Evolutionary conservation across 2,329 filamentous ascomycete species (phyloP).

Genomic region (Ophiosphaerella narmari): DNA sequence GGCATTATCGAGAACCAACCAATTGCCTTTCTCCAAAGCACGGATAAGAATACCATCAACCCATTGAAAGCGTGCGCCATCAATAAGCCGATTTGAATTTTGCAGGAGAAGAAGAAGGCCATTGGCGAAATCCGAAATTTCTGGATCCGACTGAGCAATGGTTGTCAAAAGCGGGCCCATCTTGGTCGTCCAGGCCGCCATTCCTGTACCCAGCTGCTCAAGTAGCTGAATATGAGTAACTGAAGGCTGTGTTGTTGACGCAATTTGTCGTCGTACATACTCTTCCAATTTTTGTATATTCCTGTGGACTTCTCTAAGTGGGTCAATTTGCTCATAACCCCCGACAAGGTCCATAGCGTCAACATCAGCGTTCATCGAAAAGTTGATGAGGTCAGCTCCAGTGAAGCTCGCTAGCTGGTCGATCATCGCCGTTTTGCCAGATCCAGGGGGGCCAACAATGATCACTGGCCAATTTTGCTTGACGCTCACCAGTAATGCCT

Average conservation of each 20-base stretch:
- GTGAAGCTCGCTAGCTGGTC: conserved; percentile 78
- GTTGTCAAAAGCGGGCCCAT: conserved; percentile 16
- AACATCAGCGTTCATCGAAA: conserved; percentile 91
- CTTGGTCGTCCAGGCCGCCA: not conserved
- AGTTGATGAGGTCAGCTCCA: conserved; percentile 77
- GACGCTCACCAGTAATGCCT: conserved; percentile 85
- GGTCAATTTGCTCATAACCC: conserved; percentile 93
- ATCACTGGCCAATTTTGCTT: conserved; percentile 88
- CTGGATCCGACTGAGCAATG: conserved; percentile 15
- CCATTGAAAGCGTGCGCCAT: conserved; percentile 90
- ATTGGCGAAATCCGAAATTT: conserved; percentile 47
- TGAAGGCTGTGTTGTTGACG: conserved; percentile 9
- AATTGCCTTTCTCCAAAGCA: conserved; percentile 82
- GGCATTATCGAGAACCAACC: conserved; percentile 95
- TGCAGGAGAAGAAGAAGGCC: conserved; percentile 58
- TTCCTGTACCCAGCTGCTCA: conserved; percentile 20
- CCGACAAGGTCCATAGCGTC: conserved; percentile 97
- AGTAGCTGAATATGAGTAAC: conserved; percentile 22
- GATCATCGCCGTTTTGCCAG: conserved; percentile 82
- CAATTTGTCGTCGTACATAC: conserved; percentile 54
- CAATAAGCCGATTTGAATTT: conserved; percentile 59
- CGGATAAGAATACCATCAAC: conserved; percentile 90
- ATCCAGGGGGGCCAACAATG: conserved; percentile 81
- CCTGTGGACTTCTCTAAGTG: conserved; percentile 71
- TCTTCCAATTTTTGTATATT: conserved; percentile 59